Percentiles rank a stretch among this genome's conserved stretches.
Conservation (phyloP, 2,329 filamentous ascomycete genomes). For the Cladophialophora exuberans region DNA sequence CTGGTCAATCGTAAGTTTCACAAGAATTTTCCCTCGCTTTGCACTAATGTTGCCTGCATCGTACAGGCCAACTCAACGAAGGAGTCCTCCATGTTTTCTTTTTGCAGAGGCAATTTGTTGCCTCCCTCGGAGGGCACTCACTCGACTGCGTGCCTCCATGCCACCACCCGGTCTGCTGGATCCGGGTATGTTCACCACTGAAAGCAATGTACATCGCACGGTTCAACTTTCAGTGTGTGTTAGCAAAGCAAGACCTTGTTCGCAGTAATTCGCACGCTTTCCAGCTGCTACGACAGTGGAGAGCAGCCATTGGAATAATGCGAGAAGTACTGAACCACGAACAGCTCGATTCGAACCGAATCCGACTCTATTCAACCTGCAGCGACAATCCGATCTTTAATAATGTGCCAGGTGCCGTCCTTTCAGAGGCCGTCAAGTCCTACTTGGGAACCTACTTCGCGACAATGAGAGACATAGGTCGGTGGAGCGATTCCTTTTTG, state of each 20-base stretch:
- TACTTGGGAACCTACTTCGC: constrained; percentile 4
- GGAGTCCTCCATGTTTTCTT: constrained; percentile 16
- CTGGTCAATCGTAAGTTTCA: constrained; percentile 21
- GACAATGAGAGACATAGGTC: not conserved
- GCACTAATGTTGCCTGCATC: not conserved
- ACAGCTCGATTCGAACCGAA: constrained; percentile 10
- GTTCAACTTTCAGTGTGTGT: constrained; percentile 19
- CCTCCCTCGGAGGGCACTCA: constrained; percentile 7
- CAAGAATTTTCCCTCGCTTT: constrained; percentile 1
- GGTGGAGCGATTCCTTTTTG: not conserved
- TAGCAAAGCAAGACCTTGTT: constrained; percentile 4
- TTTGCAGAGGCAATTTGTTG: constrained; percentile 10
- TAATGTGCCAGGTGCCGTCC: constrained; percentile 8
- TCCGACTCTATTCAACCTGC: constrained; percentile 17
- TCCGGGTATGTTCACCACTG: not conserved
- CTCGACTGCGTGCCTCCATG: constrained; percentile 19
- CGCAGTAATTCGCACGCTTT: not conserved
- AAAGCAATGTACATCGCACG: constrained; percentile 14
- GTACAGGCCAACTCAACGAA: constrained; percentile 19
- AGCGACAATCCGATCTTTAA: constrained; percentile 20
- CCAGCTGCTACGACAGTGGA: constrained; percentile 15
- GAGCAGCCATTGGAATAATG: constrained; percentile 12
- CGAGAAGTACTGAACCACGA: constrained; percentile 5
- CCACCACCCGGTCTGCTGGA: constrained; percentile 8
- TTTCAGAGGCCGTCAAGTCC: constrained; percentile 10